phyloP scores from a whole-genome alignment of 2,329 filamentous ascomycete genomes.

The Exophiala dermatitidis region DNA sequence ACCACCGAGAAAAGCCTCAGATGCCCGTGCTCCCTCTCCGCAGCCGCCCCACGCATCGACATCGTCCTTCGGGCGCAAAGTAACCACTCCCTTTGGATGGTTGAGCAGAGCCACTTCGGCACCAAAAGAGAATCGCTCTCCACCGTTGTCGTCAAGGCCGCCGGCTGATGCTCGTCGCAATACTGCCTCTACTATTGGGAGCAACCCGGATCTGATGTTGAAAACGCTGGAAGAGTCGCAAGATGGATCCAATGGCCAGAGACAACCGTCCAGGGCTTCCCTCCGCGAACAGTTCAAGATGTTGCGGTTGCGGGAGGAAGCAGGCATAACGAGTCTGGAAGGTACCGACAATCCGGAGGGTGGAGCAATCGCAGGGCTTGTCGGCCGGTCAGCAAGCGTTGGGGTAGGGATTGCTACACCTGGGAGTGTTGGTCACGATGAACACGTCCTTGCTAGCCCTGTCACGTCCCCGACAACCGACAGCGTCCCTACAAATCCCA shows the following conservation, averaged over 20 bases:
- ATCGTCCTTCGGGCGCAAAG: conserved; percentile 53
- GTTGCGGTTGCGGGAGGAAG: conserved; percentile 67
- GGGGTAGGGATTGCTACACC: conserved; percentile 44
- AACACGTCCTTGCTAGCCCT: conserved; percentile 34
- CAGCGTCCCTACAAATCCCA: conserved; percentile 59
- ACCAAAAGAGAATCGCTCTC: conserved; percentile 51
- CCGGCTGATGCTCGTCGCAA: conserved; percentile 52
- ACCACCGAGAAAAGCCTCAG: conserved; percentile 23
- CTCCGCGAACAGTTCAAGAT: conserved; percentile 73
- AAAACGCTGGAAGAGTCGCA: conserved; percentile 63
- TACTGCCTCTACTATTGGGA: conserved; percentile 68
- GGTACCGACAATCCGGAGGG: conserved; percentile 37
- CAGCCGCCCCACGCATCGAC: conserved; percentile 28
- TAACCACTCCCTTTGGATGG: conserved; percentile 72
- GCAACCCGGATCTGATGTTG: conserved; percentile 73
- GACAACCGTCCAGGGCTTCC: conserved; percentile 50
- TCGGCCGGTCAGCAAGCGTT: conserved; percentile 38
- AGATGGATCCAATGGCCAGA: conserved; percentile 45
- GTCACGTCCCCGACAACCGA: conserved; percentile 33
- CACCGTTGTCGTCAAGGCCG: conserved; percentile 45
- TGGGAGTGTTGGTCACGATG: conserved; percentile 41
- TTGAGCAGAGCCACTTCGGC: conserved; percentile 38
- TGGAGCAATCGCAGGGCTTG: conserved; percentile 37
- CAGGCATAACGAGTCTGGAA: conserved; percentile 50
- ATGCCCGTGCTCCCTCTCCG: conserved; percentile 29